These are phyloP conservation scores for Colletotrichum sublineola DNA, from an alignment of 2,329 filamentous ascomycete species.

Conservation along the genomic window DNA sequence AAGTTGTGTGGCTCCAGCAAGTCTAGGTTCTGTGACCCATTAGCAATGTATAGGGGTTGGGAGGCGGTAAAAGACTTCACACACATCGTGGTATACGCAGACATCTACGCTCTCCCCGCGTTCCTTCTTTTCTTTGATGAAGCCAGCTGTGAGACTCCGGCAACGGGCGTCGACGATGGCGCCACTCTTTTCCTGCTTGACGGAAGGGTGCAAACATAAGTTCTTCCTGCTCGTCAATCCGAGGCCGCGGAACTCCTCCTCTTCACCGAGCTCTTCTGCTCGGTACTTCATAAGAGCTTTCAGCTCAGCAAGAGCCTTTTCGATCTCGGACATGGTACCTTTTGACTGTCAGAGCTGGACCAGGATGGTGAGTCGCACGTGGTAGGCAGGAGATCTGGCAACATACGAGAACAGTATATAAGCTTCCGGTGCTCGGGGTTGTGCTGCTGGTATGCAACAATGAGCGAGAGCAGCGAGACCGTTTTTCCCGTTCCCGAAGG, in stretches of 20 bases:
- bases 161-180: slow-evolving; percentile 95
- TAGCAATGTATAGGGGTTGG: background rate
- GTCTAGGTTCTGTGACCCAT: slow-evolving; percentile 80
- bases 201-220: slow-evolving; percentile 93
- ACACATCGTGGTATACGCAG: slow-evolving; percentile 93
- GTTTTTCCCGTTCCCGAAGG: slow-evolving; percentile 99
- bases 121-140: slow-evolving; percentile 98
- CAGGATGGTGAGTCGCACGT: background rate
- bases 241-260: slow-evolving; percentile 92
- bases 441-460: slow-evolving; percentile 95
- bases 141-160: slow-evolving; percentile 93
- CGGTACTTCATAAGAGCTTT: slow-evolving; percentile 96
- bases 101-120: slow-evolving; percentile 93
- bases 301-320: slow-evolving; percentile 93
- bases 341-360: background rate
- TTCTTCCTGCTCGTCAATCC: slow-evolving; percentile 98
- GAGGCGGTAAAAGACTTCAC: slow-evolving; percentile 44
- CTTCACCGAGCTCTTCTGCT: slow-evolving; percentile 85
- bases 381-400: too few relatives aligned
- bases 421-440: slow-evolving; percentile 95
- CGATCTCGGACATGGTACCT: slow-evolving; percentile 98
- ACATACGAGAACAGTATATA: slow-evolving; percentile 92
- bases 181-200: slow-evolving; percentile 96
- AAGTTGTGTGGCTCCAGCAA: slow-evolving; percentile 94
- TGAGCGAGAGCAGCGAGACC: slow-evolving; percentile 92